A percentile compares a stretch with the other conserved stretches of the same genome.
Evolutionary conservation across 2,329 filamentous ascomycete genomes (phyloP).

Genomic region (Ceratocystis cubensis): DNA sequence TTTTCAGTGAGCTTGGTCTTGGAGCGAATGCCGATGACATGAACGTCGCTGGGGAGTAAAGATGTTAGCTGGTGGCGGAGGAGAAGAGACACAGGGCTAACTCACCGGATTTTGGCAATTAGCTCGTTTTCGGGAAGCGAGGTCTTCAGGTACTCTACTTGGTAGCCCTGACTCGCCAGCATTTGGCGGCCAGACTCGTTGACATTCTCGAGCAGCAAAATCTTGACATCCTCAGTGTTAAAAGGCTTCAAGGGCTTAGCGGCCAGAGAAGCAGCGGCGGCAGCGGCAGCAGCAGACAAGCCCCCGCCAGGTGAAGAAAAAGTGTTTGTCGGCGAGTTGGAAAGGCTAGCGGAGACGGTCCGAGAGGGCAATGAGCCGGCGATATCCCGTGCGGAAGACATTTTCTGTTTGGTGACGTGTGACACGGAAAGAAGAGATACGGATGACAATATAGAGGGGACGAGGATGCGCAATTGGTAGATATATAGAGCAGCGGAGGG

Average conservation of each 20-base stretch:
- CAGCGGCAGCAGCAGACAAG: constrained; percentile 23
- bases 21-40: constrained; percentile 94
- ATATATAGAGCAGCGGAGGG: background rate
- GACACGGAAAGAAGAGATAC: background rate
- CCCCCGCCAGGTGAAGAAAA: constrained; percentile 60
- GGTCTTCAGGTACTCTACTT: constrained; percentile 82
- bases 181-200: constrained; percentile 82
- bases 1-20: constrained; percentile 88
- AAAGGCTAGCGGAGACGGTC: constrained; percentile 47
- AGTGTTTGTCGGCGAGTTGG: constrained; percentile 59
- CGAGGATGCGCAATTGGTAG: too few relatives aligned
- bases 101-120: constrained; percentile 88
- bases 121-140: constrained; percentile 85
- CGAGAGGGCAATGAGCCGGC: constrained; percentile 29
- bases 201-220: constrained; percentile 88
- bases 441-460: background rate
- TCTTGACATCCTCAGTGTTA: constrained; percentile 90
- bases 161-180: constrained; percentile 75
- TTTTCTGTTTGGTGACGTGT: background rate
- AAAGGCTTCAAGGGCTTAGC: constrained; percentile 85
- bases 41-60: constrained; percentile 56
- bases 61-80: background rate
- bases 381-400: constrained; percentile 37
- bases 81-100: constrained; percentile 18
- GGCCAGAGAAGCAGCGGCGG: constrained; percentile 30